Base-by-base conservation (phyloP, 2,329 filamentous ascomycete genomes). In the Colletotrichum gloeosporioides region DNA sequence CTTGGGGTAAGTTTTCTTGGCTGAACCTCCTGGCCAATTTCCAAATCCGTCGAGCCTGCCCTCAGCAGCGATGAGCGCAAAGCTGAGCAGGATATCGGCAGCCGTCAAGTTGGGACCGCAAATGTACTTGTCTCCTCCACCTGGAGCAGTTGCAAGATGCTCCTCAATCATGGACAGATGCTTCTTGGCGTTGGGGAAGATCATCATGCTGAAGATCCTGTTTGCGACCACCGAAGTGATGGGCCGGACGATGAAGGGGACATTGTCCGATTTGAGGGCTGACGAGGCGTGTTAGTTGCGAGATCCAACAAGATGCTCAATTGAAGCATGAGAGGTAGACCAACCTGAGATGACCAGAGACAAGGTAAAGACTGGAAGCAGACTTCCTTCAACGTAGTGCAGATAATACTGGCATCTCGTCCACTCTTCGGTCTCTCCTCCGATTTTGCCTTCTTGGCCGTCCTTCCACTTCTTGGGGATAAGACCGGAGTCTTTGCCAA, bases 351-450 rank as follows among this genome's bases (percentile, higher is more conserved):
- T 86, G 31, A 98, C 85, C 18, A 97, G 82, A 16, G 88, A 86
- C 77, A 95, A 84, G 1, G 96, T 85, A 77, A 97, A 83, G 64
- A 92, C 87, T 1, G 92, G 90, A 93, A 98, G 97, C 77, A 98
- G 85, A 77, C 91, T 95, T 13, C 96, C 96, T 86, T 98, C 96
- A 7, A 92, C 89, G 84, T 96, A 98, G 83, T 98, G 94, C 89
- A 98, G 91, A 79, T 92, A 92, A 82, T 95, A 95, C 81, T 89
- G 87, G 82, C 89, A 92, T 66, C 91, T 87, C 83, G 92, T 82
- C 87, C 89, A 92, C 75, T 86, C 88, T 81, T 92, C 89, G 34
- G 90, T 92, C 86, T 93, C 91, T 29, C 91, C 91, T 18, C 90
- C 89, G 13, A 91, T 78, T 79, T 89, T 87, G 69, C 88, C 87